Percentiles rank a stretch among this genome's conserved stretches.
Evolutionary conservation across 2,329 filamentous ascomycete genomes (phyloP).

Genomic region (Domatiomyces globalis): DNA sequence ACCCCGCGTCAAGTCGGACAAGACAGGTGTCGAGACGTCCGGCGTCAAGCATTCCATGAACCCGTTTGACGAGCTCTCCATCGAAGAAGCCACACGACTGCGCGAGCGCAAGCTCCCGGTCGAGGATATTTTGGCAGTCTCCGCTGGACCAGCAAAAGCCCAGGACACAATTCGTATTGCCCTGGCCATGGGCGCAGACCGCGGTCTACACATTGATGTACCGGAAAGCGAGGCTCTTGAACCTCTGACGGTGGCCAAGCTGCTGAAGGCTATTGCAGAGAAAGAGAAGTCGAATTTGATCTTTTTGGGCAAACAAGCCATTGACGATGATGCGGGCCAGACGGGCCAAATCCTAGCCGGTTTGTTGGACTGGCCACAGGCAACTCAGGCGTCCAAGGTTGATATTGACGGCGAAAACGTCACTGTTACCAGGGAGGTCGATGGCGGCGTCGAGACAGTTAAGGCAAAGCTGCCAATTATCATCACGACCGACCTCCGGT

Average conservation of each 20-base stretch:
- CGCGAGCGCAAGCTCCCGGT: conserved; percentile 76
- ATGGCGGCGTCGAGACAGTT: conserved; percentile 87
- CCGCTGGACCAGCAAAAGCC: conserved; percentile 74
- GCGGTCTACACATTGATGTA: conserved; percentile 72
- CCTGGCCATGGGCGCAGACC: conserved; percentile 97
- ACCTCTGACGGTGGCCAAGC: conserved; percentile 81
- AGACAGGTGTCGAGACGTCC: conserved; percentile 79
- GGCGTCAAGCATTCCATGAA: conserved; percentile 98
- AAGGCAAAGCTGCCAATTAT: conserved; percentile 76
- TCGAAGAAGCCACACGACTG: conserved; percentile 90
- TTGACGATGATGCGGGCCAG: conserved; percentile 90
- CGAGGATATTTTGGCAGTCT: conserved; percentile 81
- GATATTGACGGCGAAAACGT: conserved; percentile 56
- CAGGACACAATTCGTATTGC: conserved; percentile 83
- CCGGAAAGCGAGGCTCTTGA: conserved; percentile 59
- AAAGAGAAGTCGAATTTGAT: conserved; percentile 82
- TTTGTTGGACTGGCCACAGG: conserved; percentile 81
- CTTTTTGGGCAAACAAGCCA: conserved; percentile 91
- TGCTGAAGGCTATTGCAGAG: conserved; percentile 65
- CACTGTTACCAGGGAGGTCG: conserved; percentile 78
- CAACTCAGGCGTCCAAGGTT: conserved; percentile 80
- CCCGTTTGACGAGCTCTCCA: conserved; percentile 94
- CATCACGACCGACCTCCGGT: conserved; percentile 81
- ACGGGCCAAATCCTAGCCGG: conserved; percentile 97
- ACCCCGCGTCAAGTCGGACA: conserved; percentile 54